phyloP scores from a whole-genome alignment of 2,329 filamentous ascomycete genomes.

The Penicillium psychrosexuale region DNA sequence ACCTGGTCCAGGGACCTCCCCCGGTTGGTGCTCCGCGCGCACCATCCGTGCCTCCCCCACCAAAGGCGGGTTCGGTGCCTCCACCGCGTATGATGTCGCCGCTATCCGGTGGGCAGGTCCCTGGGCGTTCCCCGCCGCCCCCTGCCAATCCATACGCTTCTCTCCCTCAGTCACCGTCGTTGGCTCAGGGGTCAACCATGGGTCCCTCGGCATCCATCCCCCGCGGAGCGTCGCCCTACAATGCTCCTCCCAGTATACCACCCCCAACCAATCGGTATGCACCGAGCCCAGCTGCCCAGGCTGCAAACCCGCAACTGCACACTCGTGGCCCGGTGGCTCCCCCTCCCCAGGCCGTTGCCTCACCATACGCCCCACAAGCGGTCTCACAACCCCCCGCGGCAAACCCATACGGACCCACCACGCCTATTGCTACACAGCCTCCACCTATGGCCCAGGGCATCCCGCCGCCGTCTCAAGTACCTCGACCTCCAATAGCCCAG shows the following conservation, averaged over 20 bases:
- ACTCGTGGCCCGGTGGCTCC: constrained; percentile 50
- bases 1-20: constrained; percentile 41
- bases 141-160: constrained; percentile 40
- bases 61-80: constrained; percentile 67
- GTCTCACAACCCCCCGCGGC: constrained; percentile 36
- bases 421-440: constrained; percentile 45
- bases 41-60: constrained; percentile 76
- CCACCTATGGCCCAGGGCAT: constrained; percentile 29
- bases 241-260: constrained; percentile 67
- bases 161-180: constrained; percentile 44
- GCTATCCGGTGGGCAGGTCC: constrained; percentile 56
- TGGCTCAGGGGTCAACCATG: constrained; percentile 32
- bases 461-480: constrained; percentile 39
- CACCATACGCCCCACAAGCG: constrained; percentile 60
- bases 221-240: constrained; percentile 81
- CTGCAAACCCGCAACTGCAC: constrained; percentile 46
- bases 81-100: constrained; percentile 70
- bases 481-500: constrained; percentile 49
- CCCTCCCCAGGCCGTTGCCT: constrained; percentile 39
- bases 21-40: constrained; percentile 60
- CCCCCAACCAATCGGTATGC: constrained; percentile 76
- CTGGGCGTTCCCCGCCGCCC: constrained; percentile 57
- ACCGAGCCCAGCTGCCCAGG: constrained; percentile 60
- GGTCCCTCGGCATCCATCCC: constrained; percentile 55
- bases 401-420: constrained; percentile 45